Evolutionary conservation across 495 filamentous ascomycete genomes (phyloP), one percentile per base, ranked within the genome.

Genomic region (Bryoglossum gracile): DNA sequence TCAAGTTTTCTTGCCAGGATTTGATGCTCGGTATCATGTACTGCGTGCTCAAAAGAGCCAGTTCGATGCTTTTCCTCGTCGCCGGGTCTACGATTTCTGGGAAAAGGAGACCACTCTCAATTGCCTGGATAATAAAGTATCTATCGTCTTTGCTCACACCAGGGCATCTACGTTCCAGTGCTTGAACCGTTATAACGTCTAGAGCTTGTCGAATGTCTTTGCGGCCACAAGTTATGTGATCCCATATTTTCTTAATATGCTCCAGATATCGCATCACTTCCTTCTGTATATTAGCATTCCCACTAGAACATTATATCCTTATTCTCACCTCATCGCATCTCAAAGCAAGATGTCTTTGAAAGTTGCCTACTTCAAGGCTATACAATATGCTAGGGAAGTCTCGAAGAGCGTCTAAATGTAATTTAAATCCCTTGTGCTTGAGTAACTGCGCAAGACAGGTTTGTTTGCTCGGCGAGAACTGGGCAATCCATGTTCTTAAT

Each of bases 1-100:
- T 48, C 3, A 17, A 18, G 30, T 48, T 48, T n/a, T 48, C 45
- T 13, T 48, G 32, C 8, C 37, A 38, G 3, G 45, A 38, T 36
- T 16, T 38, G 14, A 48, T 48, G 3, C 6, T 38, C 10, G 45
- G 45, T 4, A 48, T 48, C 3, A 38, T 38, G 5, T 6, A 6
- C 18, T 37, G 23, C 4, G 39, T 6, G 13, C 45, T 21, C 1
- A 48, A 34, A 4, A 48, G 11, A 16, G 30, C 32, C 16, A 14
- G 2, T 30, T 33, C 9, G 9, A 48, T 26, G 4, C 4, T 3
- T 25, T 38, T 3, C 14, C 45, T 34, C 14, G 30, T 14, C 8
- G 9, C 10, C 4, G 6, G 11, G 17, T 48, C 23, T 13, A 8
- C n/a, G 3, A 48, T 23, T 4, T 28, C 9, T 26, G 45, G 33